Base-by-base conservation (phyloP, 495 filamentous ascomycete species). In the Penicillium roqueforti region DNA sequence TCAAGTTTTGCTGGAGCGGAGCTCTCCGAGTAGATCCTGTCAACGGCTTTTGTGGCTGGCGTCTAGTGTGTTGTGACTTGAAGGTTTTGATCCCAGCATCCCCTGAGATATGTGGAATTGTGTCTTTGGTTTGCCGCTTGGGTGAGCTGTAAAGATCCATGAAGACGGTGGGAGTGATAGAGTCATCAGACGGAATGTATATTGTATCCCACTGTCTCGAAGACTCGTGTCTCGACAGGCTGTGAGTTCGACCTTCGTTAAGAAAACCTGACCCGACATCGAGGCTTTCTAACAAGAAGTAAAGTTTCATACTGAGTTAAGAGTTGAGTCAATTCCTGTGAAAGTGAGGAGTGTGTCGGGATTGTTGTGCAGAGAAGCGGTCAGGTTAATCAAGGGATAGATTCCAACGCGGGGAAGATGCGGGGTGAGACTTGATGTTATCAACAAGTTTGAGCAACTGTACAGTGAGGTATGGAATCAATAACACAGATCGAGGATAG, bases 111-210 rank as follows among this genome's bases (percentile, higher is more conserved):
- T 54, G 45, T 7, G 39, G 26, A 13, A 39, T 34, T 1, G 18
- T 8, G 22, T 39, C 41, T 6, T 28, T 25, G n/a, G 3, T 25
- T 48, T 63, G 19, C 50, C 49, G 18, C 48, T 69, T 73, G 19
- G 69, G 47, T 14, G 69, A 67, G 53, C 70, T 73, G 40, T 72
- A 71, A 3, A 75, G 45, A n/a, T 58, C 61, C 75, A 76, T 71
- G 53, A 76, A 76, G 19, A 68, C 63, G 16, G 62, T 77, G 8
- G 71, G 61, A 25, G 72, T 63, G 3, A 74, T 70, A 6, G 64
- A 69, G 43, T 77, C 71, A 38, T 76, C 70, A 0, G 72, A 61
- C 0, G 75, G 72, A 20, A 77, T 68, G 55, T 73, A 77, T 3
- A 76, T 60, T 22, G 68, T 75, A 41, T 69, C 62, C 10, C 71